These are phyloP conservation scores for Globisporangium orthogonon DNA, from an alignment of 352 stramenopile genomes.

Conservation along the genomic window DNA sequence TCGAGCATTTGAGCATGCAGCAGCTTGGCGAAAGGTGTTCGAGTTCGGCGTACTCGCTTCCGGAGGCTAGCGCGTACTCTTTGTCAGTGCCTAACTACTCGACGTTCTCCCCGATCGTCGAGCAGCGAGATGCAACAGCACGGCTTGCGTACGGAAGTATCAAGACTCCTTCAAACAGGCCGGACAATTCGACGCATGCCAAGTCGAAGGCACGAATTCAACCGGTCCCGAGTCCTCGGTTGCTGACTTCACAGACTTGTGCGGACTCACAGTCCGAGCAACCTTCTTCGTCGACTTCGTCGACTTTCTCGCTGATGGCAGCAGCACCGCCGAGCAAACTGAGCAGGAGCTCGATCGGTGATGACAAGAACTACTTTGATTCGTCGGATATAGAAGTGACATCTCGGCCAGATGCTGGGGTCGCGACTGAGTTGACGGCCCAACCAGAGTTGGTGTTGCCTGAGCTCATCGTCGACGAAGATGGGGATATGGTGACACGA, in stretches of 20 bases:
- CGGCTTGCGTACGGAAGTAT: neutral
- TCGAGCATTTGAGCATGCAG: slow-evolving; percentile 36
- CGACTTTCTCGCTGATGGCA: slow-evolving; percentile 10
- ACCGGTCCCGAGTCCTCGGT: slow-evolving; percentile 2
- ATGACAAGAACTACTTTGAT: neutral
- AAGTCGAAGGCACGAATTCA: slow-evolving; percentile 9
- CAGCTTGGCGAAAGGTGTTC: slow-evolving; percentile 14
- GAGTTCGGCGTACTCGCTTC: neutral
- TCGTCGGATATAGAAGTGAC: neutral
- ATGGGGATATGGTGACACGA: neutral
- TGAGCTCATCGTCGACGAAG: slow-evolving; percentile 5
- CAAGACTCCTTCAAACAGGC: neutral
- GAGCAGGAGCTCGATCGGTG: neutral
- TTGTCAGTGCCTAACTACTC: neutral
- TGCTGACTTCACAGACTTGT: neutral
- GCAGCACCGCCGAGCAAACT: slow-evolving; percentile 4
- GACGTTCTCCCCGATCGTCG: neutral
- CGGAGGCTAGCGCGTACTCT: neutral
- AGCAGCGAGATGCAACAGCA: slow-evolving; percentile 1
- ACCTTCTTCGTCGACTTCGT: neutral
- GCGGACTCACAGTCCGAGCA: neutral
- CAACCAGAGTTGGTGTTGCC: neutral
- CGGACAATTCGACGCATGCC: neutral
- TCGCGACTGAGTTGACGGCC: neutral
- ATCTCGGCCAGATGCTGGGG: slow-evolving; percentile 4